These are phyloP conservation scores for Lactarius psammicola DNA, from an alignment of 768 basidiomycete genomes.

Conservation along the genomic window DNA sequence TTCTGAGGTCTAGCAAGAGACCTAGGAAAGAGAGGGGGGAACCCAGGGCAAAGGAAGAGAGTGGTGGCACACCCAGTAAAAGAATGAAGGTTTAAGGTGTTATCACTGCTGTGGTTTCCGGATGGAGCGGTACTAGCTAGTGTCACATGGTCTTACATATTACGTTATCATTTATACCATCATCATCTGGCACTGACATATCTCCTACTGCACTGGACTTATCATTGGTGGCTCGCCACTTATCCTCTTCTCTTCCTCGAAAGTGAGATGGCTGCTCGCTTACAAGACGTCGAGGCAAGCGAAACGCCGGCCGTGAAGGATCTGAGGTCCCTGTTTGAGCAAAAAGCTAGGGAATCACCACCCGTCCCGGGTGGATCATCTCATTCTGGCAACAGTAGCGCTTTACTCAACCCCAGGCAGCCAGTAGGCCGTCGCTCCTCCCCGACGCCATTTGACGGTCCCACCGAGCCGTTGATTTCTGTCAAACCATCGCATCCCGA, in stretches of 20 bases:
- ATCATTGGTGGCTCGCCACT: background rate
- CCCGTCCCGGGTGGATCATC: background rate
- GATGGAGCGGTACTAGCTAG: no score
- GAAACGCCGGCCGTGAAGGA: slow-evolving; percentile 21
- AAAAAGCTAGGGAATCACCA: slow-evolving; percentile 15
- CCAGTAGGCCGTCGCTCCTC: slow-evolving; percentile 15
- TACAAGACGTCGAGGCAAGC: slow-evolving; percentile 8
- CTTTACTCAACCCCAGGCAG: slow-evolving; percentile 2
- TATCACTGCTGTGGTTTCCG: background rate
- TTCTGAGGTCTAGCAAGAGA: slow-evolving; percentile 19
- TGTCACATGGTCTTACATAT: background rate
- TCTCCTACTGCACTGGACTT: background rate
- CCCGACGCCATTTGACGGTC: slow-evolving; percentile 5
- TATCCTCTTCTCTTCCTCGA: background rate
- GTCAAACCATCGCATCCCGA: no score
- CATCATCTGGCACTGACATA: background rate
- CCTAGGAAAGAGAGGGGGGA: slow-evolving; percentile 4
- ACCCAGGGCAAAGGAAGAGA: no score
- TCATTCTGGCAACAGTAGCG: slow-evolving; percentile 5
- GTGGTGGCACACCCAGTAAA: slow-evolving; percentile 6
- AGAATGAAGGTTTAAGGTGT: slow-evolving; percentile 11
- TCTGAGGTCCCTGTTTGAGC: slow-evolving; percentile 20
- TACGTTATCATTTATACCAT: background rate
- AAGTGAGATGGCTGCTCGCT: slow-evolving; percentile 5
- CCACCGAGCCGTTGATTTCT: background rate